These are phyloP conservation scores for Fusarium incarnatum DNA, from an alignment of 2,329 filamentous ascomycete genomes.

Conservation along the genomic window DNA sequence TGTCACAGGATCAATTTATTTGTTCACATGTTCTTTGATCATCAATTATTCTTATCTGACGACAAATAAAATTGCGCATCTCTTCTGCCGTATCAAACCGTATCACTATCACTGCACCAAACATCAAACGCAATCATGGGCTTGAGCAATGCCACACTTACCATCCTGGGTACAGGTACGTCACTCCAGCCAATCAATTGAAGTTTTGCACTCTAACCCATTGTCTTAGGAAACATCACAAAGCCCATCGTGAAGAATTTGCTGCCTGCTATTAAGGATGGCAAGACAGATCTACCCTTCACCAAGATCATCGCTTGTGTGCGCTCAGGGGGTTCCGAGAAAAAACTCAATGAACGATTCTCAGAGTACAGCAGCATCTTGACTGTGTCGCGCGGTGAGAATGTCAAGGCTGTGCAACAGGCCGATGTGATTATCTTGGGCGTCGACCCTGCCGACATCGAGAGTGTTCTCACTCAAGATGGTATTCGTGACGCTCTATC, in stretches of 20 bases:
- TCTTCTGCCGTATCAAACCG: slow-evolving; percentile 2
- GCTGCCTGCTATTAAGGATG: slow-evolving; percentile 16
- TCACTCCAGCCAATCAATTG: not conserved
- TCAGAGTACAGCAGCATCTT: slow-evolving; percentile 25
- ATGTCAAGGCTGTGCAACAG: slow-evolving; percentile 50
- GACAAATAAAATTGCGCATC: not conserved
- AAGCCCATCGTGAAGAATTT: slow-evolving; percentile 47
- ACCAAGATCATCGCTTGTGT: slow-evolving; percentile 47
- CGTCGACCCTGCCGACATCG: slow-evolving; percentile 59
- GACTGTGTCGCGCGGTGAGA: slow-evolving; percentile 48
- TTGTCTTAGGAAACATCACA: slow-evolving; percentile 53
- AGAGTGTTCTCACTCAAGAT: slow-evolving; percentile 51
- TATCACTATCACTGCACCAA: not conserved
- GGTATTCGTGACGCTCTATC: slow-evolving; percentile 54
- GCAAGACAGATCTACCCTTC: slow-evolving; percentile 36
- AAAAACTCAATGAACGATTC: slow-evolving; percentile 40
- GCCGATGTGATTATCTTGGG: slow-evolving; percentile 60
- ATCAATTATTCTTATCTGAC: not conserved
- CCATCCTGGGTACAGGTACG: slow-evolving; percentile 43
- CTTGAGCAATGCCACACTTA: slow-evolving; percentile 38
- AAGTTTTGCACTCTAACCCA: too few species aligned
- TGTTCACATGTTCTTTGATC: not conserved
- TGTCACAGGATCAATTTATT: slow-evolving; percentile 1
- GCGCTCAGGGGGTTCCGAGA: slow-evolving; percentile 44
- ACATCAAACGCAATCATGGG: slow-evolving; percentile 25